Conservation (phyloP, 257 asterid species). For the Solanum chilense region DNA sequence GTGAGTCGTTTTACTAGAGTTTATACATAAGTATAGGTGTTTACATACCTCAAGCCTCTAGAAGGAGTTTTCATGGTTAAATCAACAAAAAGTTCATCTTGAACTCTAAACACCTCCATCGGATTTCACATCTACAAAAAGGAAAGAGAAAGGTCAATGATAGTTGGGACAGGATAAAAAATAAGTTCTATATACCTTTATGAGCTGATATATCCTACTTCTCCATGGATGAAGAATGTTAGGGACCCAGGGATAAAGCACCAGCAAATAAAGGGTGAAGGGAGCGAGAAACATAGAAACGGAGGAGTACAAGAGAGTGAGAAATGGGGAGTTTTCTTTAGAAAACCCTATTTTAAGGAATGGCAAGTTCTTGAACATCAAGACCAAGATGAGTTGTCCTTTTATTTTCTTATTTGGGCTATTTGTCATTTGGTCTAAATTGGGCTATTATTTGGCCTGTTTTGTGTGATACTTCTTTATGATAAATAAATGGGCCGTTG, state of each 20-base stretch:
- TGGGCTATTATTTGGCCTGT: too few species aligned
- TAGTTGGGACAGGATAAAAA: not conserved
- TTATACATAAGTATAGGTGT: not conserved
- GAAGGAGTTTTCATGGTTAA: not conserved
- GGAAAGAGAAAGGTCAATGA: not conserved
- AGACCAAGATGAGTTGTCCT: too few species aligned
- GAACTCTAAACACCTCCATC: not conserved
- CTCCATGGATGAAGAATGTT: not conserved
- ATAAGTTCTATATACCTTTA: not conserved
- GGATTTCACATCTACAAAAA: not conserved
- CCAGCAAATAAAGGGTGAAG: not conserved
- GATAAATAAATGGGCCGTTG: too few species aligned
- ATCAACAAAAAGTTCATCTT: not conserved
- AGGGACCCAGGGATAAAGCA: not conserved
- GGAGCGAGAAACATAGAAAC: not conserved
- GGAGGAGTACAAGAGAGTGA: not conserved
- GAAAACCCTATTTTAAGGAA: too few species aligned
- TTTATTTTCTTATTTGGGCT: too few species aligned
- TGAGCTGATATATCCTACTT: not conserved
- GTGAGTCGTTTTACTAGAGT: not conserved
- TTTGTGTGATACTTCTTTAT: too few species aligned
- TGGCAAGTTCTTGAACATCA: too few species aligned
- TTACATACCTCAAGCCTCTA: not conserved
- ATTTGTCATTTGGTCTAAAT: too few species aligned
- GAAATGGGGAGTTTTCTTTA: too few species aligned